These are phyloP conservation scores for Thermomucor indicae-seudaticae DNA, from an alignment of 371 early-diverging fungal species.

Conservation along the genomic window DNA sequence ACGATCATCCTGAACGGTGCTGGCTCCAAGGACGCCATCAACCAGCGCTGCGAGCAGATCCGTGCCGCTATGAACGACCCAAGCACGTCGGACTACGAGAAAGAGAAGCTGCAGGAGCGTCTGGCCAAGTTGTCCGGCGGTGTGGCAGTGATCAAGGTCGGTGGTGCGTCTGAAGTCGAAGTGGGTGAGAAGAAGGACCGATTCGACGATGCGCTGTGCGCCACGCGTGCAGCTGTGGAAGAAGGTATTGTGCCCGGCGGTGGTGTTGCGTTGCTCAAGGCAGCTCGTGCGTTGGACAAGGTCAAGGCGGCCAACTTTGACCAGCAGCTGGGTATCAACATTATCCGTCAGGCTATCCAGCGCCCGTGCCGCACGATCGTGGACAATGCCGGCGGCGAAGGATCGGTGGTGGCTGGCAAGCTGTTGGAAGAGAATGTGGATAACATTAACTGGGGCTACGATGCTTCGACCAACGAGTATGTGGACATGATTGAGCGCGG, in stretches of 20 bases:
- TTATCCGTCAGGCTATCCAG: conserved; percentile 89
- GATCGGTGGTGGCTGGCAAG: conserved; percentile 94
- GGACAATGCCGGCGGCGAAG: conserved; percentile 95
- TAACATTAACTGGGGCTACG: conserved; percentile 88
- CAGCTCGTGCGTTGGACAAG: conserved; percentile 71
- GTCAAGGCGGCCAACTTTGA: conserved; percentile 94
- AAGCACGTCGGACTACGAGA: conserved; percentile 91
- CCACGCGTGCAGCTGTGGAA: conserved; percentile 98
- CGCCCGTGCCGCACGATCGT: conserved; percentile 93
- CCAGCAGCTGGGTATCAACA: conserved; percentile 94
- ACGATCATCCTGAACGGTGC: conserved; percentile 95
- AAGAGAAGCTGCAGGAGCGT: conserved; percentile 98
- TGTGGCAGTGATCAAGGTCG: conserved; percentile 98
- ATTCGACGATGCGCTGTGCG: conserved; percentile 96
- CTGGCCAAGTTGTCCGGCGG: conserved; percentile 97
- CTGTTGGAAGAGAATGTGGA: conserved; percentile 70
- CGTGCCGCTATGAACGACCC: conserved; percentile 81
- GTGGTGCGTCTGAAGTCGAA: conserved; percentile 96
- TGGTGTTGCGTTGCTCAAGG: conserved; percentile 94
- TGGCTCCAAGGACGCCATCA: conserved; percentile 83
- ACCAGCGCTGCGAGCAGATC: conserved; percentile 94
- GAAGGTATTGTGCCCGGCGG: conserved; percentile 98
- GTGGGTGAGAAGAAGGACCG: conserved; percentile 99
- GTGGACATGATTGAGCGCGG: conserved; percentile 94
- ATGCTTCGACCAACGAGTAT: conserved; percentile 89